These are phyloP conservation scores for Bretziella fagacearum DNA, from an alignment of 2,329 filamentous ascomycete genomes.

Conservation along the genomic window DNA sequence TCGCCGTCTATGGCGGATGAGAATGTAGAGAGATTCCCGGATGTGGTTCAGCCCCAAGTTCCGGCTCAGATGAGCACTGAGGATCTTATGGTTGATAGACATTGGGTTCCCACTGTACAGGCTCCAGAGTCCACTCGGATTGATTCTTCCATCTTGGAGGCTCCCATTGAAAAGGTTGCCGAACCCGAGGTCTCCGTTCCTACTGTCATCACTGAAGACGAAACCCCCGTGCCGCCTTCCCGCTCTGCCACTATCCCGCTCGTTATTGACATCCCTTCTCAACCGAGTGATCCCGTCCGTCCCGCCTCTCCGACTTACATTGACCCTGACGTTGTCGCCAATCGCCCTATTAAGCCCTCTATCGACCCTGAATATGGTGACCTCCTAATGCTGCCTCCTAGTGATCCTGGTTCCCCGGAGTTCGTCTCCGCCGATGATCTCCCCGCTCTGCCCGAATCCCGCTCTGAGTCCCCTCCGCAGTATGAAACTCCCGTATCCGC, in stretches of 20 bases:
- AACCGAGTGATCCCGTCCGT: neutral
- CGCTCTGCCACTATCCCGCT: neutral
- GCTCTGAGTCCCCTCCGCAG: constrained; percentile 33
- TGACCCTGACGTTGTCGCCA: constrained; percentile 25
- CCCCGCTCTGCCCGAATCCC: constrained; percentile 41
- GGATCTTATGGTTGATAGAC: neutral
- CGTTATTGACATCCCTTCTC: neutral
- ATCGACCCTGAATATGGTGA: constrained; percentile 52
- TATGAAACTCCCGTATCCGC: neutral
- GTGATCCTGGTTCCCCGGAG: constrained; percentile 34
- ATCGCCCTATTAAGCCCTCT: constrained; percentile 42
- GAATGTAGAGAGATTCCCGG: neutral
- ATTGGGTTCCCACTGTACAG: neutral
- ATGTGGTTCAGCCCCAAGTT: neutral
- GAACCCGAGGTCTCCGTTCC: neutral
- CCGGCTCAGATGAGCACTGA: neutral
- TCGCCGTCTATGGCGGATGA: constrained; percentile 3
- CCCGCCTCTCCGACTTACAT: constrained; percentile 19
- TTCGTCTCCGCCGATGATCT: constrained; percentile 23
- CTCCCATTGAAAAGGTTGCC: constrained; percentile 57
- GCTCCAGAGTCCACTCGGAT: no score
- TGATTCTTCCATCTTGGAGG: no score
- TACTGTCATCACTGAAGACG: neutral
- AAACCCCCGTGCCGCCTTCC: no score
- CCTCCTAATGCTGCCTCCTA: constrained; percentile 46